Evolutionary conservation across 495 filamentous ascomycete species (phyloP).

Genomic region (Aspergillus taichungensis): DNA sequence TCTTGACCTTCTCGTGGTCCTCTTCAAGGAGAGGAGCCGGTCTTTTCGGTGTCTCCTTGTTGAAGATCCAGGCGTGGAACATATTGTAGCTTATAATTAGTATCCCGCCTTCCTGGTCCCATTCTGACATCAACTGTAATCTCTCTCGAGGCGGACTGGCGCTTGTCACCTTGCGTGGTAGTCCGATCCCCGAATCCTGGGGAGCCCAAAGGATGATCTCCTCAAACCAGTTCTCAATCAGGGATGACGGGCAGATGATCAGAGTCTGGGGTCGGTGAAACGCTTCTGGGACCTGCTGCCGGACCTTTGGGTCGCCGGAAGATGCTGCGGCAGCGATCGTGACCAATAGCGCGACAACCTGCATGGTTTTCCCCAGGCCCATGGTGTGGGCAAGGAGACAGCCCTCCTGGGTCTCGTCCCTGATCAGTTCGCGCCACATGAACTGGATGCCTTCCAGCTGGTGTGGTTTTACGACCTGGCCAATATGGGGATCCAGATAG

Average conservation of each 20-base stretch:
- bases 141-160: constrained; percentile 24
- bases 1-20: constrained; percentile 27
- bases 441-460: constrained; percentile 70
- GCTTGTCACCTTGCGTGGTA: constrained; percentile 40
- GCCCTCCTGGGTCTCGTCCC: constrained; percentile 50
- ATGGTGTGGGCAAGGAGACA: constrained; percentile 87
- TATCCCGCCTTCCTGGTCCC: constrained; percentile 61
- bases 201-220: constrained; percentile 68
- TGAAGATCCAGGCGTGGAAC: constrained; percentile 44
- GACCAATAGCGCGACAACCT: constrained; percentile 70
- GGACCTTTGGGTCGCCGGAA: constrained; percentile 48
- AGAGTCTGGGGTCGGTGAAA: constrained; percentile 57
- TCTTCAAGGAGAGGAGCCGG: constrained; percentile 19
- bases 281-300: constrained; percentile 54
- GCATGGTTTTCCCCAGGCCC: constrained; percentile 93
- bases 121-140: constrained; percentile 37
- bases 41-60: constrained; percentile 18
- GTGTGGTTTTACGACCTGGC: constrained; percentile 45
- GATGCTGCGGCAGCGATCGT: constrained; percentile 58
- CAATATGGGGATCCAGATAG: constrained; percentile 41
- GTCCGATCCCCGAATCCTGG: constrained; percentile 34
- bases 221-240: constrained; percentile 77
- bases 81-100: constrained; percentile 66
- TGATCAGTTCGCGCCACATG: constrained; percentile 78
- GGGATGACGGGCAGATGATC: constrained; percentile 63